These are phyloP conservation scores for Aureobasidium namibiae DNA, from an alignment of 2,329 filamentous ascomycete genomes.

Conservation along the genomic window DNA sequence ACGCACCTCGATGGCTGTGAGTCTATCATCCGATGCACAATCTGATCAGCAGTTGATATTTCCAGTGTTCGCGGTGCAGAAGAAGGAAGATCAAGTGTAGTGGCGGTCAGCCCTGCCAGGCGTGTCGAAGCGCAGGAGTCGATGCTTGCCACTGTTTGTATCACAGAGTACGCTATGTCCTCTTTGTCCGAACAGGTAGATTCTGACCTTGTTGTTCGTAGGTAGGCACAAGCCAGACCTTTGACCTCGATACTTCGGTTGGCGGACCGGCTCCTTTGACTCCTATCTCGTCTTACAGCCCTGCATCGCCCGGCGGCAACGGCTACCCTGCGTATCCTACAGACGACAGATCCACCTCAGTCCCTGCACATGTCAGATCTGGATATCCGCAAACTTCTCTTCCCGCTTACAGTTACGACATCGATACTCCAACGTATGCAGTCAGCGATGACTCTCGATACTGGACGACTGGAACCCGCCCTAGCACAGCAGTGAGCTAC, in stretches of 20 bases:
- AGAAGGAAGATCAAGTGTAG: constrained; percentile 94
- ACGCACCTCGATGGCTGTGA: constrained; percentile 26
- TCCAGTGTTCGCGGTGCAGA: constrained; percentile 79
- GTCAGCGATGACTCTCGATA: constrained; percentile 22
- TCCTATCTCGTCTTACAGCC: constrained; percentile 10
- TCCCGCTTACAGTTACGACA: not conserved
- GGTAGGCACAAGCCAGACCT: constrained; percentile 13
- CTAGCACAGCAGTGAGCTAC: constrained; percentile 20
- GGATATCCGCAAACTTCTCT: not conserved
- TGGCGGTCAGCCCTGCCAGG: constrained; percentile 76
- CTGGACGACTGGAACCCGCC: constrained; percentile 19
- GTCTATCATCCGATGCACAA: constrained; percentile 49
- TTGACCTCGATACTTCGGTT: constrained; percentile 1
- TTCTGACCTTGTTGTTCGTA: not conserved
- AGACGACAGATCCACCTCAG: not conserved
- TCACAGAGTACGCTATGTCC: constrained; percentile 53
- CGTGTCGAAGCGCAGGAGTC: constrained; percentile 68
- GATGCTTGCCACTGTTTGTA: constrained; percentile 62
- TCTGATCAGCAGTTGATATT: constrained; percentile 5
- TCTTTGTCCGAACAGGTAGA: not conserved
- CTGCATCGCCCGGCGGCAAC: not conserved
- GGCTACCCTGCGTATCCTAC: constrained; percentile 7
- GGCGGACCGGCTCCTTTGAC: not conserved
- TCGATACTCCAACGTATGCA: constrained; percentile 19
- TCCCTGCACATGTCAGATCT: not conserved